Percentiles rank a stretch among this genome's conserved stretches.
Evolutionary conservation across 1,284 basidiomycete species (phyloP).

Genomic region (Porogramme epimiltina): DNA sequence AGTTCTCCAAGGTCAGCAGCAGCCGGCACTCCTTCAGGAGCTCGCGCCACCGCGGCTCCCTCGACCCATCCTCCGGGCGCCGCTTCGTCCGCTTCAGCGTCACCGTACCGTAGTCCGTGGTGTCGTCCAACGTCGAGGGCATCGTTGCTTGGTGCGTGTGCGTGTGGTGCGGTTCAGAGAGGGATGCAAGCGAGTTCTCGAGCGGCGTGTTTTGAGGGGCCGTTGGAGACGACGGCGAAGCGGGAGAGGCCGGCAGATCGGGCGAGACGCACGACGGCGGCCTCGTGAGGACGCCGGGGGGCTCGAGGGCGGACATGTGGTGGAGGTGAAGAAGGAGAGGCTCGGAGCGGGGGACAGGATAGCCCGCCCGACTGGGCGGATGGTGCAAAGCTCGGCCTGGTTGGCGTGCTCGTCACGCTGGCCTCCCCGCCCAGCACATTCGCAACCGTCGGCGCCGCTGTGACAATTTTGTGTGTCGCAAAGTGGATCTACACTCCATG

Average conservation of each 20-base stretch:
- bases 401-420: too few relatives aligned
- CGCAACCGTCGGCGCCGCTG: too few relatives aligned
- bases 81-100: not conserved
- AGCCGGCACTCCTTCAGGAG: slow-evolving; percentile 28
- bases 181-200: not conserved
- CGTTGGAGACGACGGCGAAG: not conserved
- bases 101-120: too few relatives aligned
- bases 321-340: not conserved
- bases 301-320: slow-evolving; percentile 4
- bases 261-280: slow-evolving; percentile 2
- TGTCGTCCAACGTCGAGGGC: not conserved
- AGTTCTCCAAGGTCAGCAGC: slow-evolving; percentile 49
- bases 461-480: too few relatives aligned
- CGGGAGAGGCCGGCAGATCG: slow-evolving; percentile 3
- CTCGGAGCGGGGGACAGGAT: not conserved
- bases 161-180: not conserved
- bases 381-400: too few relatives aligned
- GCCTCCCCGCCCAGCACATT: too few relatives aligned
- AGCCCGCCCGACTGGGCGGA: too few relatives aligned
- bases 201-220: not conserved
- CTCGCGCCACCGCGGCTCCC: slow-evolving; percentile 10
- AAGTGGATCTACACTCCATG: too few relatives aligned
- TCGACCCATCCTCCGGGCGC: not conserved
- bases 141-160: not conserved
- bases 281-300: slow-evolving; percentile 6